Evolutionary conservation across 108 stramenopile genomes (phyloP), one percentile per base, ranked within the genome.

Genomic region (Parietichytrium sp.): DNA sequence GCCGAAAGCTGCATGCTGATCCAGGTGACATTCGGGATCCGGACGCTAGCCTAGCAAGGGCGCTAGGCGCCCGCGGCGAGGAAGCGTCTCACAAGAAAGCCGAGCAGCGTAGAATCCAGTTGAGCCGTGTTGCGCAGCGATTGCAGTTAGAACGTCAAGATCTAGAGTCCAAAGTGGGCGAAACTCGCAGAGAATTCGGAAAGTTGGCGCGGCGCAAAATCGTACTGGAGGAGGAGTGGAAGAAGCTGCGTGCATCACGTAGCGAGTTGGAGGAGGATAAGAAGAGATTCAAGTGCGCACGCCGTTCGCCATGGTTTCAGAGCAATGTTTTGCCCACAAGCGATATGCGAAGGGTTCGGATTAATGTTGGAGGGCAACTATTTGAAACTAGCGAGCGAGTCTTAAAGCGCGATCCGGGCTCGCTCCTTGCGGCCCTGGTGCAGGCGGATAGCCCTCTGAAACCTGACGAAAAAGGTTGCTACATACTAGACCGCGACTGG

Each of bases 301-400:
- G 61, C 6, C 29, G 61, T 6, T 72, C 61, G 2, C 42, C 61
- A n/a, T 72, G 61, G 61, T 72, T 72, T 42, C 61, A 72, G 3
- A 72, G 61, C 42, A 72, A 33, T 8, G n/a, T 72, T 33, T 42
- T 72, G 10, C 61, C 61, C 10, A 72, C 61, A 10, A 72, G 61
- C 42, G 49, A 33, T 4, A 31, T 49, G 49, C 55, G 61, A n/a
- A 47, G 78, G 49, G 79, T 83, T 16, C 79, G 79, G 20, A 31
- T 83, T 7, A 83, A 55, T 33, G 83, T 83, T 2, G 83, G 83
- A 3, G 83, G 83, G 1, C 83, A 83, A 23, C 12, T 83, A 20
- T 83, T 83, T 31, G 83, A 83, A 54, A 25, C 79, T 6, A 45
- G 29, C 3, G 52, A 80, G 48, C 8, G 20, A 33, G 33, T 80